These are phyloP conservation scores for Dactylellina cionopaga DNA, from an alignment of 2,329 filamentous ascomycete species.

Conservation along the genomic window DNA sequence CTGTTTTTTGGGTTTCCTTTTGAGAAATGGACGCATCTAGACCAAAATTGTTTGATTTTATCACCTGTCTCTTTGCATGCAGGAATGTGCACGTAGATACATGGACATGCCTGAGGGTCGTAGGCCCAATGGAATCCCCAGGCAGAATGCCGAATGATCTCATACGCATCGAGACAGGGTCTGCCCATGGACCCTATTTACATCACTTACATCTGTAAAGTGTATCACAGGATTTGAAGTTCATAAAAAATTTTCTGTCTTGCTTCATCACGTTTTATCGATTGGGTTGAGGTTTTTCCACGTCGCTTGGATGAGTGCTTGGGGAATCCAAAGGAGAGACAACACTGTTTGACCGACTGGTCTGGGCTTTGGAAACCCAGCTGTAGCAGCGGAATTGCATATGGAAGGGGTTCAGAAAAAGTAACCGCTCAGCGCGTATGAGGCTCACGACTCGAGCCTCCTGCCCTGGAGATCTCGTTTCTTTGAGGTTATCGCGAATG, in stretches of 20 bases:
- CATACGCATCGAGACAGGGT: slow-evolving; percentile 39
- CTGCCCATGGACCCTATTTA: slow-evolving; percentile 15
- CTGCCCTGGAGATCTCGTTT: not conserved
- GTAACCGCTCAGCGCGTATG: slow-evolving; percentile 26
- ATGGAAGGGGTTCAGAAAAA: slow-evolving; percentile 18
- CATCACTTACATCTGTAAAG: not conserved
- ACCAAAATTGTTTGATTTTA: slow-evolving; percentile 15
- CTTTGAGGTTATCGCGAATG: not conserved
- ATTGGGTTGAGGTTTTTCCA: too few species aligned
- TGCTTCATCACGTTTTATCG: too few species aligned
- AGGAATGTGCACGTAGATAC: slow-evolving; percentile 15
- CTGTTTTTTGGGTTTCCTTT: slow-evolving; percentile 12
- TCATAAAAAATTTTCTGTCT: too few species aligned
- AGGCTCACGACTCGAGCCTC: slow-evolving; percentile 13
- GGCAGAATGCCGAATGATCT: slow-evolving; percentile 42
- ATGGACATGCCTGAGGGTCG: not conserved
- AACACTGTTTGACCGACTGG: slow-evolving; percentile 10
- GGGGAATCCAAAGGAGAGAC: slow-evolving; percentile 23
- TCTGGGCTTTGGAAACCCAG: slow-evolving; percentile 26
- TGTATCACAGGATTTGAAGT: slow-evolving; percentile 1
- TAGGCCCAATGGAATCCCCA: not conserved
- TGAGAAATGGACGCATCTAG: slow-evolving; percentile 33
- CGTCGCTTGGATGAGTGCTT: not conserved
- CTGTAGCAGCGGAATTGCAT: not conserved
- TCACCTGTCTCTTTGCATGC: slow-evolving; percentile 19